These are phyloP conservation scores for Saitozyma podzolica DNA, from an alignment of 768 basidiomycete species.

Conservation along the genomic window DNA sequence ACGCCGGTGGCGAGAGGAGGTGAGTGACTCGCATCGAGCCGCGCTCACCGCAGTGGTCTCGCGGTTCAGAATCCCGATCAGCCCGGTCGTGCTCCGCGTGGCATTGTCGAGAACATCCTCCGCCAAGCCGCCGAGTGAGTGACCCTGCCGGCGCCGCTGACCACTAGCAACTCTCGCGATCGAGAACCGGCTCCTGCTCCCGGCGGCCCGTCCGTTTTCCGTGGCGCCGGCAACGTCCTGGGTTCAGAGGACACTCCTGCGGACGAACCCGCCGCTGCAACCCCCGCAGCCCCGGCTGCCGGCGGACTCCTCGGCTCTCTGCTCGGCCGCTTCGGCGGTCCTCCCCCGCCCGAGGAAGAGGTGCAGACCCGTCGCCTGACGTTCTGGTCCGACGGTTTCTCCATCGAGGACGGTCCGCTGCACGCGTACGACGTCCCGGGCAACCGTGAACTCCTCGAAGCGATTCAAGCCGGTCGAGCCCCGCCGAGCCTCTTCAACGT, in stretches of 20 bases:
- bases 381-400: slow-evolving; percentile 93
- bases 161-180: background rate
- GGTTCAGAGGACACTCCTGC: slow-evolving; percentile 74
- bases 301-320: slow-evolving; percentile 2
- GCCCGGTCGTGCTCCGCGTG: slow-evolving; percentile 57
- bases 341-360: slow-evolving; percentile 43
- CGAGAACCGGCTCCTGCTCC: background rate
- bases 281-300: slow-evolving; percentile 4
- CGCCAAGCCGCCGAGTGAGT: slow-evolving; percentile 77
- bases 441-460: slow-evolving; percentile 66
- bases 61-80: slow-evolving; percentile 83
- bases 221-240: slow-evolving; percentile 76
- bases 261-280: background rate
- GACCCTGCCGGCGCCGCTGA: background rate
- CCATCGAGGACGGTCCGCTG: slow-evolving; percentile 82
- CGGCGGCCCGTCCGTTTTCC: slow-evolving; percentile 54
- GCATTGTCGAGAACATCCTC: slow-evolving; percentile 62
- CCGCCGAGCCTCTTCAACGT: slow-evolving; percentile 77
- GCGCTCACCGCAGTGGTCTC: slow-evolving; percentile 64
- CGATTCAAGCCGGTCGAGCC: slow-evolving; percentile 78
- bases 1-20: slow-evolving; percentile 92
- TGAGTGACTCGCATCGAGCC: slow-evolving; percentile 10
- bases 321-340: background rate
- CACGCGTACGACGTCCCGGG: slow-evolving; percentile 78
- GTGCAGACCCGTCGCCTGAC: slow-evolving; percentile 71